phyloP scores from a whole-genome alignment of 2,329 filamentous ascomycete species.

The Trichoderma sp. region DNA sequence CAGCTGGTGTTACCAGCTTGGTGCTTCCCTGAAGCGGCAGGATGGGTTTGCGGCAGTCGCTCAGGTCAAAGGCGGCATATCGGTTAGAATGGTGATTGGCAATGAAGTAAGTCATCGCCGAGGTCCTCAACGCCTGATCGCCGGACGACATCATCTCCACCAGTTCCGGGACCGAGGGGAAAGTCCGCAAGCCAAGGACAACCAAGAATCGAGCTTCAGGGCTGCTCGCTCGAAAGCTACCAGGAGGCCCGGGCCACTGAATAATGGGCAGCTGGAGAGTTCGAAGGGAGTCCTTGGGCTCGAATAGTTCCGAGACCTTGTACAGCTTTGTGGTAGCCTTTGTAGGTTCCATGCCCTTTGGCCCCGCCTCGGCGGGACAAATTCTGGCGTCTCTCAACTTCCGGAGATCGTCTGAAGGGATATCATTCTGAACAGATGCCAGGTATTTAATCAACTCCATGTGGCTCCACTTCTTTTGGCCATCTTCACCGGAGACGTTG shows the following conservation, averaged over 20 bases:
- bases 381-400: conserved; percentile 75
- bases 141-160: conserved; percentile 72
- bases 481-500: conserved; percentile 50
- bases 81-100: conserved; percentile 73
- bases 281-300: conserved; percentile 69
- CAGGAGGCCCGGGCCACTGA: conserved; percentile 70
- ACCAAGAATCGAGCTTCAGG: conserved; percentile 72
- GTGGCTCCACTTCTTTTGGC: conserved; percentile 77
- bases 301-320: conserved; percentile 74
- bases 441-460: conserved; percentile 94
- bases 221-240: conserved; percentile 61
- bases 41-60: conserved; percentile 54
- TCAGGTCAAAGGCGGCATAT: conserved; percentile 65
- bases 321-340: conserved; percentile 56
- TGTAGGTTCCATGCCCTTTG: conserved; percentile 52
- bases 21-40: conserved; percentile 70
- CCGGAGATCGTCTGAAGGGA: conserved; percentile 76
- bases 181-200: conserved; percentile 67
- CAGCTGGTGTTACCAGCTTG: conserved; percentile 66
- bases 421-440: conserved; percentile 83
- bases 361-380: conserved; percentile 71
- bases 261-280: conserved; percentile 70
- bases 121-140: conserved; percentile 57
- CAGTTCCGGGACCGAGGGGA: conserved; percentile 70
- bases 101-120: conserved; percentile 78